These are phyloP conservation scores for Zasmidium citrigriseum DNA, from an alignment of 2,329 filamentous ascomycete genomes.

Conservation along the genomic window DNA sequence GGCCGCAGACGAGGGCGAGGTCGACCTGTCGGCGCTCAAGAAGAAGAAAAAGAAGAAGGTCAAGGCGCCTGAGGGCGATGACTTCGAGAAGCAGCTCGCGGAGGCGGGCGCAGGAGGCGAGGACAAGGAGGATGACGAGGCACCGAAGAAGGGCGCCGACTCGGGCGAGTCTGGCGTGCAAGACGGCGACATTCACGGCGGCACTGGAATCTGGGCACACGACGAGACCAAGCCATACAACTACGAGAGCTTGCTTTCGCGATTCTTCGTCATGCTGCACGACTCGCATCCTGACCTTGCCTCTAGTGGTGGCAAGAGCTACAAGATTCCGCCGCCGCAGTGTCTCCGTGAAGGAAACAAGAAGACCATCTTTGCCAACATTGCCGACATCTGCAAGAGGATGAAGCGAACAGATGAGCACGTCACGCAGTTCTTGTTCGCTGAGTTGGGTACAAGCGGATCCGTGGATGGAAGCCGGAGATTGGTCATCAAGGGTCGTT, in stretches of 20 bases:
- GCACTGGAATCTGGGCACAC: constrained; percentile 89
- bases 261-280: constrained; percentile 93
- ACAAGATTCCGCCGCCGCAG: constrained; percentile 98
- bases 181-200: constrained; percentile 77
- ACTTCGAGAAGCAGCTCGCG: constrained; percentile 68
- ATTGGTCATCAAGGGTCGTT: constrained; percentile 97
- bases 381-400: constrained; percentile 96
- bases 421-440: constrained; percentile 92
- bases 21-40: constrained; percentile 69
- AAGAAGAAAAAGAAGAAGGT: constrained; percentile 83
- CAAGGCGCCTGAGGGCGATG: constrained; percentile 60
- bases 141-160: constrained; percentile 47
- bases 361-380: constrained; percentile 99
- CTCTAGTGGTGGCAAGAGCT: constrained; percentile 74
- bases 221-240: constrained; percentile 74
- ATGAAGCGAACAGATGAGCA: constrained; percentile 98
- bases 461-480: constrained; percentile 90
- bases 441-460: constrained; percentile 95
- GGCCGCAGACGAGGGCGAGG: constrained; percentile 59
- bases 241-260: constrained; percentile 81
- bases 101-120: constrained; percentile 61
- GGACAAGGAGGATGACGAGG: constrained; percentile 51
- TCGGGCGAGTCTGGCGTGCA: constrained; percentile 41
- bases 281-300: constrained; percentile 97
- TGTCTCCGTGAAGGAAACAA: constrained; percentile 99